Base-by-base conservation (phyloP, 116 monocot species). In the Trichopus zeylanicus region DNA sequence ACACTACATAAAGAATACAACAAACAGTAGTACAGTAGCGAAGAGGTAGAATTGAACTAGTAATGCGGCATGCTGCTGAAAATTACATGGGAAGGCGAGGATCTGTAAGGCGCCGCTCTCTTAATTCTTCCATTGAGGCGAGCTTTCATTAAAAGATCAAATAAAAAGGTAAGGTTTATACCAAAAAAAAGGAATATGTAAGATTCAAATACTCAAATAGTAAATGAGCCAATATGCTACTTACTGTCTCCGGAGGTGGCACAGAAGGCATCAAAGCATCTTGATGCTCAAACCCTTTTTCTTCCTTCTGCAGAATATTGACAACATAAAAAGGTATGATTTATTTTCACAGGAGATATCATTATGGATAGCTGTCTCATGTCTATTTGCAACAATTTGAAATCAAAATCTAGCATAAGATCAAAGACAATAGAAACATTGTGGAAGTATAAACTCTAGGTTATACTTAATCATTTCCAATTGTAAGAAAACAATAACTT, bases 61-160 rank as follows among this genome's bases (percentile, higher is more conserved):
- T 55, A 35, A 47, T 15, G 22, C 6, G 39, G 31, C 2, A 61
- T 29, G 39, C 8, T 56, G n/a, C 31, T 29, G 24, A 71, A 48
- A 25, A 29, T 92, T 83, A 92, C 99, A 76, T 73, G 34, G 92
- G 92, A 65, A 88, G 73, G 48, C 83, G 82, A 61, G 92, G 88
- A 88, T 92, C 99, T 55, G 78, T 92, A 39, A 86, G 59, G 4
- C 56, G 62, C 59, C 81, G 88, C 31, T 99, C 86, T 61, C 82
- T 72, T 37, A 92, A 46, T 48, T 88, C 92, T 72, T 99, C 99
- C 81, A 99, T 63, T 54, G 92, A 81, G 16, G 63, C 48, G 57
- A 99, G 81, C 92, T 99, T 70, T 62, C 76, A 47, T 22, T 22
- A 54, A 54, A 19, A 73, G 61, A 23, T 16, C 59, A 29, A 59